A percentile compares a stretch with the other conserved stretches of the same genome.
Conservation (phyloP, 495 filamentous ascomycete species). For the Hypomontagnella submonticulosa region DNA sequence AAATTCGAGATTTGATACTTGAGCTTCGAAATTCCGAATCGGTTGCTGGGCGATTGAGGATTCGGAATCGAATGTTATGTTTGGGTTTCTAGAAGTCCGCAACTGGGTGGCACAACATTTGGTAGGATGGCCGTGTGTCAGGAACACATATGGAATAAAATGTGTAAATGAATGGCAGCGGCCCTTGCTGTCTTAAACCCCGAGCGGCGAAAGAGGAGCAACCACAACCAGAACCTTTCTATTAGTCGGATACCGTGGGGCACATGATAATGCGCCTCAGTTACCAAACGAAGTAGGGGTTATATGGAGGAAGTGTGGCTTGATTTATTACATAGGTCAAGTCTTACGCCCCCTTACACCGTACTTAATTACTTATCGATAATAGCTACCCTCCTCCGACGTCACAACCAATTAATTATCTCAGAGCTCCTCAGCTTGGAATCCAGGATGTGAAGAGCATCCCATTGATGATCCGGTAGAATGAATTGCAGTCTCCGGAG, state of each 20-base stretch:
- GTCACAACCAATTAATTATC: conserved; percentile 30
- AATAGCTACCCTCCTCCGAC: conserved; percentile 18
- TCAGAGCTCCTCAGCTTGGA: conserved; percentile 9
- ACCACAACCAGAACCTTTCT: conserved; percentile 3
- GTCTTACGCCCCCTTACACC: conserved; percentile 25
- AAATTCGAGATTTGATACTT: not conserved
- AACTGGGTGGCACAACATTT: conserved; percentile 38
- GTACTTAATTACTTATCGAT: conserved; percentile 28
- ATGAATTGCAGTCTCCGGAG: conserved; percentile 43
- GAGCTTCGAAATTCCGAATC: conserved; percentile 1
- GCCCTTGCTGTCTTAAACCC: conserved; percentile 34
- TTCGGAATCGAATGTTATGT: conserved; percentile 13
- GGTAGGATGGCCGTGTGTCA: conserved; percentile 10
- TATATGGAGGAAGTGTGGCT: conserved; percentile 29
- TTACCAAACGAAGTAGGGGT: not conserved
- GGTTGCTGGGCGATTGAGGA: conserved; percentile 12
- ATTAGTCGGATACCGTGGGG: conserved; percentile 24
- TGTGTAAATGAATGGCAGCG: conserved; percentile 15
- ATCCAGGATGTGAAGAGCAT: conserved; percentile 26
- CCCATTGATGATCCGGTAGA: conserved; percentile 38
- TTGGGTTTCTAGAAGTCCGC: conserved; percentile 18
- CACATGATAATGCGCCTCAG: conserved; percentile 39
- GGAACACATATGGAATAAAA: conserved; percentile 27
- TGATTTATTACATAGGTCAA: too few species aligned
- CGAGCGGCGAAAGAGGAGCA: conserved; percentile 34